These are phyloP conservation scores for Scytalidium lignicola DNA, from an alignment of 2,329 filamentous ascomycete species.

Conservation along the genomic window DNA sequence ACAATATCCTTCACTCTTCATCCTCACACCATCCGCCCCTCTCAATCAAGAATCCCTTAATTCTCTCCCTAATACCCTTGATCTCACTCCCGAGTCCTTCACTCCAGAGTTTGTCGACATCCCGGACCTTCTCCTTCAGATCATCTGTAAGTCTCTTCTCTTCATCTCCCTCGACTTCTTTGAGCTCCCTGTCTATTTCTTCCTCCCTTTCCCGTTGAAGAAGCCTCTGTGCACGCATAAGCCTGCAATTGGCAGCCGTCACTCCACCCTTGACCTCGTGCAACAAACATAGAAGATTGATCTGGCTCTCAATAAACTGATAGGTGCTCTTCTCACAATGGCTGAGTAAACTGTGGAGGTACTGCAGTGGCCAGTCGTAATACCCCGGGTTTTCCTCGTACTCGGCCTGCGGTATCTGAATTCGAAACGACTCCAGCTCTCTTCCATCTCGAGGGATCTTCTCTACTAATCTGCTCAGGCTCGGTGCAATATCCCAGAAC, in stretches of 20 bases:
- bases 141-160: constrained; percentile 72
- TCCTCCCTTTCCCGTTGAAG: constrained; percentile 32
- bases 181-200: constrained; percentile 36
- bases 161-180: constrained; percentile 59
- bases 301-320: constrained; percentile 95
- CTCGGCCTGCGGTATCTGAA: constrained; percentile 75
- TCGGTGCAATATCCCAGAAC: constrained; percentile 96
- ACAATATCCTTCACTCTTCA: not conserved
- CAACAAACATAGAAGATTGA: constrained; percentile 80
- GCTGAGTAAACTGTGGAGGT: constrained; percentile 77
- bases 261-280: constrained; percentile 85
- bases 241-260: constrained; percentile 61
- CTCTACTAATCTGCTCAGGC: constrained; percentile 71
- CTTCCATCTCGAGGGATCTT: constrained; percentile 59
- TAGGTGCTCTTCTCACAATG: constrained; percentile 92
- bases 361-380: constrained; percentile 76
- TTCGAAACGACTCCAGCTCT: constrained; percentile 50
- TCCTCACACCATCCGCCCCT: constrained; percentile 75
- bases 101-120: constrained; percentile 87
- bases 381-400: constrained; percentile 84
- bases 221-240: constrained; percentile 59
- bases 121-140: constrained; percentile 85
- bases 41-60: constrained; percentile 67
- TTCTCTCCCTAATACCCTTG: constrained; percentile 65
- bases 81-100: constrained; percentile 79